phyloP scores from a whole-genome alignment of 1,284 basidiomycete genomes.

The Sphaerobolus stellatus region DNA sequence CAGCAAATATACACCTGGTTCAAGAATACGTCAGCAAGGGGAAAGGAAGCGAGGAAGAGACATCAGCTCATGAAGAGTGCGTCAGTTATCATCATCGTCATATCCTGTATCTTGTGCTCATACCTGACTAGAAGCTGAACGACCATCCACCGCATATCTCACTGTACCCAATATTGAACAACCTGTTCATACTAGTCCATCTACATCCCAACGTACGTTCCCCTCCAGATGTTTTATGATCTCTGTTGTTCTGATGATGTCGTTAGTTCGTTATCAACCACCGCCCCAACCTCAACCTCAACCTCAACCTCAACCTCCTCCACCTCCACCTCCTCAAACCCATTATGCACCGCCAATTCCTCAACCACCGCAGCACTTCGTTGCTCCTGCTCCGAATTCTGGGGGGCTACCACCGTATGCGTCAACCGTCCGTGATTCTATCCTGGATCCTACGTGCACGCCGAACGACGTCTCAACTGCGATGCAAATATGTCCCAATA shows the following conservation, averaged over 20 bases:
- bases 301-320: constrained; percentile 21
- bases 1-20: constrained; percentile 70
- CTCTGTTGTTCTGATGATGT: neutral
- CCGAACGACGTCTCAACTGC: constrained; percentile 5
- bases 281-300: constrained; percentile 9
- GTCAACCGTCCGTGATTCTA: constrained; percentile 8
- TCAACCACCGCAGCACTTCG: neutral
- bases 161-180: constrained; percentile 38
- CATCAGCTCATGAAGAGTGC: constrained; percentile 17
- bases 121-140: constrained; percentile 20
- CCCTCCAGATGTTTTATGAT: neutral
- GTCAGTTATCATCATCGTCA: constrained; percentile 14
- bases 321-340: constrained; percentile 20
- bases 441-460: constrained; percentile 6
- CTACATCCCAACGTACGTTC: constrained; percentile 2
- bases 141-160: constrained; percentile 48
- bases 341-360: constrained; percentile 4
- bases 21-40: constrained; percentile 59
- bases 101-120: constrained; percentile 16
- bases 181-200: constrained; percentile 2
- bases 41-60: constrained; percentile 51
- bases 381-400: neutral
- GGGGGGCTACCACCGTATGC: constrained; percentile 7
- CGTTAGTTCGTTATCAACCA: constrained; percentile 9
- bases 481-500: constrained; percentile 23